phyloP scores from a whole-genome alignment of 345 rosid genomes.

The Syzygium aromaticum region DNA sequence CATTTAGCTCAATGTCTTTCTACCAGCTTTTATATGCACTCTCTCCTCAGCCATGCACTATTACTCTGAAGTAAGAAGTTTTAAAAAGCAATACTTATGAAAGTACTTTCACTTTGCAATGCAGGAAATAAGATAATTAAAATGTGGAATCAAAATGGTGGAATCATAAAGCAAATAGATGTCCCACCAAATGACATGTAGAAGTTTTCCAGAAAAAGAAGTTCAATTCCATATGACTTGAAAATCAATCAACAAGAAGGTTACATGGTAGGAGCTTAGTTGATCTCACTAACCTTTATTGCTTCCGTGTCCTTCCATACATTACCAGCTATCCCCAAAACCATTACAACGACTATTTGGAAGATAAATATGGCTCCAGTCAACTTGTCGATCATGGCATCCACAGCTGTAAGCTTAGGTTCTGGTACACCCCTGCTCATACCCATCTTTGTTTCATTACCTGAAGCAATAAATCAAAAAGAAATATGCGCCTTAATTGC shows the following conservation, averaged over 20 bases:
- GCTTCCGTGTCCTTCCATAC: conserved; percentile 99
- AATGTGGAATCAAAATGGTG: background rate
- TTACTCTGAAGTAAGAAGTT: background rate
- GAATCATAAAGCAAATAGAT: background rate
- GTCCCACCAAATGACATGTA: background rate
- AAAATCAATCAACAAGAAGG: background rate
- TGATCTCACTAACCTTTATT: conserved; percentile 51
- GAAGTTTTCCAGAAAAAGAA: background rate
- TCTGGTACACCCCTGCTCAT: conserved; percentile 97
- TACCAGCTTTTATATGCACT: background rate
- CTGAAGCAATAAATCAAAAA: conserved; percentile 19
- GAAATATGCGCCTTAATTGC: background rate
- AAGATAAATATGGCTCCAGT: conserved; percentile 98
- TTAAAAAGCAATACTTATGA: background rate
- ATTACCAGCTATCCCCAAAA: conserved; percentile 93
- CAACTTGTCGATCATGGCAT: conserved; percentile 99
- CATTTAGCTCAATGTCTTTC: background rate
- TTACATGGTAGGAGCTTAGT: background rate
- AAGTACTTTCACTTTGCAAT: background rate
- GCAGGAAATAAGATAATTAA: background rate
- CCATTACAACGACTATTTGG: conserved; percentile 93
- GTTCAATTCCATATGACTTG: background rate
- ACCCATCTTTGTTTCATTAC: conserved; percentile 97
- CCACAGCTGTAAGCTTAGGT: conserved; percentile 97
- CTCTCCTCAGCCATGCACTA: background rate